phyloP scores from a whole-genome alignment of 1,284 basidiomycete species.

The Termitomyces sp. region DNA sequence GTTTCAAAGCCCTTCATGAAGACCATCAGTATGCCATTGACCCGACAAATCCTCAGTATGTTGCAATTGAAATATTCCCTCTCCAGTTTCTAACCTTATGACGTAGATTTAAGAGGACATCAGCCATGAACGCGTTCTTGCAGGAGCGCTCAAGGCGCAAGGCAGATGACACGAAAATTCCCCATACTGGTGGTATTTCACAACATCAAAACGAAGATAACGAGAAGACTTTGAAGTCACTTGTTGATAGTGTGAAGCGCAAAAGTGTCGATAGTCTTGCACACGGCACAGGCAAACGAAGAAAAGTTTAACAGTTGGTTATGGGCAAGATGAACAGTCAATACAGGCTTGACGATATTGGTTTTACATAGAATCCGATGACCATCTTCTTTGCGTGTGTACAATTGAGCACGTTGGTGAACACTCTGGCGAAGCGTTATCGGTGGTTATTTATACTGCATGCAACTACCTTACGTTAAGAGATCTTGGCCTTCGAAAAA shows the following conservation, averaged over 20 bases:
- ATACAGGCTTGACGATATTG: neutral
- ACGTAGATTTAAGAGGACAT: constrained; percentile 82
- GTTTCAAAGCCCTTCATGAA: constrained; percentile 86
- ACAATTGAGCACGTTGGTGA: neutral
- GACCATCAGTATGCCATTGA: constrained; percentile 94
- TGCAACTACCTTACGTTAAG: constrained; percentile 22
- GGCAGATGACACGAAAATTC: constrained; percentile 31
- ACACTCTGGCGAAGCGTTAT: neutral
- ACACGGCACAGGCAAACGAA: constrained; percentile 48
- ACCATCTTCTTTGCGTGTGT: neutral
- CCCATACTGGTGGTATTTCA: constrained; percentile 3
- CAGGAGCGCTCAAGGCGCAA: constrained; percentile 66
- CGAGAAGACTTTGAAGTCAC: constrained; percentile 50
- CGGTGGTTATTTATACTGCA: neutral
- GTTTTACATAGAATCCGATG: neutral
- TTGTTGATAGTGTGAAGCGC: constrained; percentile 85
- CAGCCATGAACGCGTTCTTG: constrained; percentile 79
- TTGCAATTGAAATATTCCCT: constrained; percentile 14
- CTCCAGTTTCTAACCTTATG: constrained; percentile 12
- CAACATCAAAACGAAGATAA: constrained; percentile 12
- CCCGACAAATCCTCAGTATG: constrained; percentile 90
- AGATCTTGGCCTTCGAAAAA: constrained; percentile 88
- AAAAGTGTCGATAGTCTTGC: constrained; percentile 44
- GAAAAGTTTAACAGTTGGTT: constrained; percentile 35
- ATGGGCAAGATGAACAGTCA: neutral